Evolutionary conservation across 805 yeast species (phyloP).

Genomic region (Zygosaccharomyces rouxii): DNA sequence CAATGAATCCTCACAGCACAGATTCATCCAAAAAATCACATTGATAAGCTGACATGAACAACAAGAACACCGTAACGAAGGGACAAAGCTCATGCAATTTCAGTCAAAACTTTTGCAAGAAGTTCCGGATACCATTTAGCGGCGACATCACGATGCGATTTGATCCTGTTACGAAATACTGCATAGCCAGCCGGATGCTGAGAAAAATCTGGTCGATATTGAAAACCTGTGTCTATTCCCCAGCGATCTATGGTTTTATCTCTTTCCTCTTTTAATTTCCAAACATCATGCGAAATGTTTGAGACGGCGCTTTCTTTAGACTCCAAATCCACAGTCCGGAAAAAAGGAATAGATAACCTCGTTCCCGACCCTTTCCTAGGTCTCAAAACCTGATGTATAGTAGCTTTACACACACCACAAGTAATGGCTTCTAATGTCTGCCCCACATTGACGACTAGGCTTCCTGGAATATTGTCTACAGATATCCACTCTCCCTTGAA

Average conservation of each 20-base stretch:
- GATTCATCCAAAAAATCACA: too few species aligned
- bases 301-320: slow-evolving; percentile 11
- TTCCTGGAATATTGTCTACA: slow-evolving; percentile 45
- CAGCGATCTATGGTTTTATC: slow-evolving; percentile 16
- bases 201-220: slow-evolving; percentile 16
- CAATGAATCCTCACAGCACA: neutral
- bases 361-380: slow-evolving; percentile 36
- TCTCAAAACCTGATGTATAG: slow-evolving; percentile 50
- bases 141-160: slow-evolving; percentile 40
- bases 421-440: slow-evolving; percentile 59
- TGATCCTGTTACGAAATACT: slow-evolving; percentile 39
- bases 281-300: slow-evolving; percentile 12
- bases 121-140: slow-evolving; percentile 38
- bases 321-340: slow-evolving; percentile 19
- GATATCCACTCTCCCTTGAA: slow-evolving; percentile 54
- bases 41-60: too few species aligned
- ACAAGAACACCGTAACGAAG: too few species aligned
- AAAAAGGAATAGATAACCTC: slow-evolving; percentile 25
- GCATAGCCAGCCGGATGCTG: slow-evolving; percentile 36
- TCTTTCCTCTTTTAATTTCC: slow-evolving; percentile 15
- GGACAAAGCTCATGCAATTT: neutral
- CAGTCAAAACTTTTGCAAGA: slow-evolving; percentile 13
- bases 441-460: slow-evolving; percentile 55
- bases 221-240: slow-evolving; percentile 21
- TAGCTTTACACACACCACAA: slow-evolving; percentile 54